Base-by-base conservation (phyloP, 768 basidiomycete genomes). In the Tephrocybe sp. region DNA sequence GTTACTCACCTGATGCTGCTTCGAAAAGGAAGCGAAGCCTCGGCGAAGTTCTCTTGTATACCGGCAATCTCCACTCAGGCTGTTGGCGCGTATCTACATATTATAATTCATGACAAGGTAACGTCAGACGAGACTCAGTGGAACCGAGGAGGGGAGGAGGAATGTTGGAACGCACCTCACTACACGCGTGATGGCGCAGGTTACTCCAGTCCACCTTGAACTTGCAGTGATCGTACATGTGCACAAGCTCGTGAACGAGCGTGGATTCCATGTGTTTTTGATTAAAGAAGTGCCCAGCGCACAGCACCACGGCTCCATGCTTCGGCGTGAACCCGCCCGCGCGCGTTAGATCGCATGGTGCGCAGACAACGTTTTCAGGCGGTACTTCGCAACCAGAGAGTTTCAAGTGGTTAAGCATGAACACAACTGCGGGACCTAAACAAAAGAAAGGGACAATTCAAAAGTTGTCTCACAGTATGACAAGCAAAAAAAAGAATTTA, bases 161-260 rank as follows among this genome's bases (percentile, higher is more conserved):
- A 22, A 39, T 21, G 36, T 40, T 27, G n/a, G 38, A 36, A 40
- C 43, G 21, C 56, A 96, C 96, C 82, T 98, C 96, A 61, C 89
- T 93, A 66, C 97, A 99, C 2, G 96, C 97, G 64, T 97, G 93
- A 72, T 97, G 94, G 50, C 92, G 73, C 48, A 98, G 64, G 68
- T 98, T 89, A 39, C 67, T 69, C 94, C 92, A 97, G 65, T 97
- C 84, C 1, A 97, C 89, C 53, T 92, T 90, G 73, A 98, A 98
- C 67, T 84, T 84, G 69, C 91, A 89, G 54, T 96, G 90, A 66
- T 99, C 97, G 64, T 90, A 98, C 79, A 93, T 85, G 63, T 98
- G 97, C 21, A 98, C 70, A 38, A 98, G 80, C 64, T 99, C 97
- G 62, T 99, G 97, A 18, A 89, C 79, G 27, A 99, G 72, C 25